Percentiles rank a stretch among this genome's conserved stretches.
Evolutionary conservation across 768 basidiomycete genomes (phyloP).

Genomic region (Tricholoma flavovirens): DNA sequence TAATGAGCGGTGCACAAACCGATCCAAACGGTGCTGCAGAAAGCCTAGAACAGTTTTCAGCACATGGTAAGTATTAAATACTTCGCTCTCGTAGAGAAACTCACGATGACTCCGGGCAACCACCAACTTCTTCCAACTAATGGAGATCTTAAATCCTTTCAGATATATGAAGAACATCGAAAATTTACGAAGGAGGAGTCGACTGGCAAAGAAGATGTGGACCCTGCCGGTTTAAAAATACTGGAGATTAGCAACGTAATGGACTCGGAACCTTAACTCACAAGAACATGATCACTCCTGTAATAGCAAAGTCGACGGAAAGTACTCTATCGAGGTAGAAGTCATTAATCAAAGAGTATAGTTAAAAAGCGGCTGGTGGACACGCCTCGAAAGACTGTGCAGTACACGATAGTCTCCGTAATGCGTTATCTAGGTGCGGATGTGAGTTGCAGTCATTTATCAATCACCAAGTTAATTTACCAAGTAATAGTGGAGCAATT

Average conservation of each 20-base stretch:
- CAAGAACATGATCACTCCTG: background rate
- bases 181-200: background rate
- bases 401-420: no score
- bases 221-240: background rate
- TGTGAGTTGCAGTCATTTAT: background rate
- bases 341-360: background rate
- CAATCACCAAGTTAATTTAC: background rate
- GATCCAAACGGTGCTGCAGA: background rate
- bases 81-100: background rate
- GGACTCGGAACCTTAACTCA: background rate
- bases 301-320: background rate
- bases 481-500: conserved; percentile 10
- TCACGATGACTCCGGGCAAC: background rate
- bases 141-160: background rate
- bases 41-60: background rate
- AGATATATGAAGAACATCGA: background rate
- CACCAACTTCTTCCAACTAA: conserved; percentile 1
- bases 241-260: no score
- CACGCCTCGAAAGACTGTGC: no score
- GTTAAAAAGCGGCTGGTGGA: no score
- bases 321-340: background rate
- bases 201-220: conserved; percentile 3
- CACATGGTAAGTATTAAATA: no score
- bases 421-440: no score
- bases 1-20: background rate